Conservation (phyloP, 1,284 basidiomycete genomes). For the Puccinia horiana region DNA sequence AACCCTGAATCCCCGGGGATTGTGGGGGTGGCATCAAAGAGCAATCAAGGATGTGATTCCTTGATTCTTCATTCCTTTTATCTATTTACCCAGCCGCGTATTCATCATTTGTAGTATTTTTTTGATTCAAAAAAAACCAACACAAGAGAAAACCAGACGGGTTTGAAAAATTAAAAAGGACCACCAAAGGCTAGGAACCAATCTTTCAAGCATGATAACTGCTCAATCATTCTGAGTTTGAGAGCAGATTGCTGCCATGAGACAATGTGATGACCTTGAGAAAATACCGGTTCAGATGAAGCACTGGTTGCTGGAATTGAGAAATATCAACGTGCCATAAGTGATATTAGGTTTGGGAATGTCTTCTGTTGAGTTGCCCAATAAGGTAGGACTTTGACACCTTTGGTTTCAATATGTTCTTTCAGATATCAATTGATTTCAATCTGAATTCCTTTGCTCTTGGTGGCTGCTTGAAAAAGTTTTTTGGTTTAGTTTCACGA, state of each 20-base stretch:
- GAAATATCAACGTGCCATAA: background rate
- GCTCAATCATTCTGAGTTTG: too few species aligned
- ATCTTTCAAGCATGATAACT: background rate
- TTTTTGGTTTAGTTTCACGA: background rate
- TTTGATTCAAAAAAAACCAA: too few species aligned
- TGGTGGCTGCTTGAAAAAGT: too few species aligned
- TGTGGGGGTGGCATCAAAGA: too few species aligned
- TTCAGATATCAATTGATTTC: background rate
- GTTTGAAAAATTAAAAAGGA: background rate
- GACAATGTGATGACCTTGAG: background rate
- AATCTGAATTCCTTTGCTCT: background rate
- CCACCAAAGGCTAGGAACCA: background rate
- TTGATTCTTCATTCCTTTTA: too few species aligned
- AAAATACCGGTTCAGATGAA: constrained; percentile 7
- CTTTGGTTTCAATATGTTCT: background rate
- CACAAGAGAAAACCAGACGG: too few species aligned
- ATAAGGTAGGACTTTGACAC: background rate
- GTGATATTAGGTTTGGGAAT: background rate
- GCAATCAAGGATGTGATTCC: too few species aligned
- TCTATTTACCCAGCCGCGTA: too few species aligned
- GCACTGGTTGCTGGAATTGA: constrained; percentile 14
- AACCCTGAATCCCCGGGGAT: too few species aligned
- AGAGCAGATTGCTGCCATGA: too few species aligned
- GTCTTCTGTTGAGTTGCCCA: background rate
- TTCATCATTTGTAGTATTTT: too few species aligned